A percentile compares a stretch with the other conserved stretches of the same genome.
phyloP scores from a whole-genome alignment of 805 yeast species.

The Priceomyces melissophilus region DNA sequence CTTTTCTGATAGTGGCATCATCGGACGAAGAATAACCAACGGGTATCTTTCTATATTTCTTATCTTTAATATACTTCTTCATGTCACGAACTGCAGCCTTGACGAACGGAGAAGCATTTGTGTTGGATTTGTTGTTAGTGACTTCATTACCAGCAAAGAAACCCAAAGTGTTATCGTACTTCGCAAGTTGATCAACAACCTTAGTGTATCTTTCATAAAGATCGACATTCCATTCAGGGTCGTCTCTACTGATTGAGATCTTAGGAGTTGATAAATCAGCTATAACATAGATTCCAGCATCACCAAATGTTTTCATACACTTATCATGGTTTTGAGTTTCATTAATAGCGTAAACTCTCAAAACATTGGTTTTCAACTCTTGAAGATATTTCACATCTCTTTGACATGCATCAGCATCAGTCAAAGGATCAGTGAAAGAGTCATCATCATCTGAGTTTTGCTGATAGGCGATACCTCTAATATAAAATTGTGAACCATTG shows the following conservation, averaged over 20 bases:
- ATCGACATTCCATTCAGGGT: slow-evolving; percentile 62
- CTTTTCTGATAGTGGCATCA: slow-evolving; percentile 61
- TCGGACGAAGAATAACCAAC: slow-evolving; percentile 84
- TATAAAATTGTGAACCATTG: slow-evolving; percentile 76
- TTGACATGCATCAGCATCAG: slow-evolving; percentile 56
- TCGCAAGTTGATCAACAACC: slow-evolving; percentile 65
- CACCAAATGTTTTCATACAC: slow-evolving; percentile 64
- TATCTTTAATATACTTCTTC: slow-evolving; percentile 57
- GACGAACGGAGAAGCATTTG: slow-evolving; percentile 76
- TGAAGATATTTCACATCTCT: slow-evolving; percentile 73
- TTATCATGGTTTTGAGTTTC: slow-evolving; percentile 58
- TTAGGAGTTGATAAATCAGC: slow-evolving; percentile 82
- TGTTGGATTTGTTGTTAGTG: slow-evolving; percentile 60
- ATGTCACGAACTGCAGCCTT: slow-evolving; percentile 81
- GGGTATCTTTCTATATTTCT: slow-evolving; percentile 67
- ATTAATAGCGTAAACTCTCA: slow-evolving; percentile 75
- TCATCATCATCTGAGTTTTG: slow-evolving; percentile 39
- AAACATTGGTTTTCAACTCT: slow-evolving; percentile 60
- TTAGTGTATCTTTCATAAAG: slow-evolving; percentile 64
- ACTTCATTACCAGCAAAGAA: slow-evolving; percentile 89
- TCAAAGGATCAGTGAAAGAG: slow-evolving; percentile 66
- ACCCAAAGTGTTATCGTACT: slow-evolving; percentile 71
- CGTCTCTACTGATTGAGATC: slow-evolving; percentile 55
- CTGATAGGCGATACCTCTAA: slow-evolving; percentile 80
- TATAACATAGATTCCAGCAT: slow-evolving; percentile 88